Conservation (phyloP, 129 eudicot genomes). For the Mikania micrantha region DNA sequence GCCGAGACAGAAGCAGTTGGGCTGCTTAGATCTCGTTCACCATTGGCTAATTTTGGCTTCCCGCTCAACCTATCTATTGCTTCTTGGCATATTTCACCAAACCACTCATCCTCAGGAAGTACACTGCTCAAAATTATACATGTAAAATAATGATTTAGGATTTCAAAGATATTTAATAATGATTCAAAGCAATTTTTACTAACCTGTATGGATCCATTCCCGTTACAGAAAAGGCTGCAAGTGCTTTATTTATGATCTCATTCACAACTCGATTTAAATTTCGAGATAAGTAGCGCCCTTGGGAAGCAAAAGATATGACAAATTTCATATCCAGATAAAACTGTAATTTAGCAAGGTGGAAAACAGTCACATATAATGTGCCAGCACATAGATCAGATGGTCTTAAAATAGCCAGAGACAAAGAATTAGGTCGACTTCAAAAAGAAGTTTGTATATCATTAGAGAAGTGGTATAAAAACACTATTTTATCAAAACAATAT, state of each 20-base stretch:
- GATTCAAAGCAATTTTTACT: neutral
- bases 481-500: neutral
- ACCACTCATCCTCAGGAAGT: constrained; percentile 92
- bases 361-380: neutral
- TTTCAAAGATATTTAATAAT: neutral
- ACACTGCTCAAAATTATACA: constrained; percentile 37
- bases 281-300: constrained; percentile 93
- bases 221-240: constrained; percentile 72
- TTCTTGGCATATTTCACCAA: constrained; percentile 71
- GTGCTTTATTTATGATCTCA: constrained; percentile 78
- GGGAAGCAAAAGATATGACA: constrained; percentile 86
- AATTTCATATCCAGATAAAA: constrained; percentile 96
- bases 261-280: constrained; percentile 77
- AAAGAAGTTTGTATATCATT: neutral
- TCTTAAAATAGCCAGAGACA: neutral
- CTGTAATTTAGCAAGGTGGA: constrained; percentile 38
- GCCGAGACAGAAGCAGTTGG: constrained; percentile 98
- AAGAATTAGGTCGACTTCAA: neutral
- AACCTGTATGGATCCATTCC: constrained; percentile 92
- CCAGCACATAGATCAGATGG: neutral
- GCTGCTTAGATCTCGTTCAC: constrained; percentile 77
- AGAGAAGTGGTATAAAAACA: neutral
- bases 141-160: neutral
- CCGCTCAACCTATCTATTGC: constrained; percentile 87
- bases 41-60: constrained; percentile 62